These are phyloP conservation scores for Bruguiera sexangula DNA, from an alignment of 345 rosid species.

Conservation along the genomic window DNA sequence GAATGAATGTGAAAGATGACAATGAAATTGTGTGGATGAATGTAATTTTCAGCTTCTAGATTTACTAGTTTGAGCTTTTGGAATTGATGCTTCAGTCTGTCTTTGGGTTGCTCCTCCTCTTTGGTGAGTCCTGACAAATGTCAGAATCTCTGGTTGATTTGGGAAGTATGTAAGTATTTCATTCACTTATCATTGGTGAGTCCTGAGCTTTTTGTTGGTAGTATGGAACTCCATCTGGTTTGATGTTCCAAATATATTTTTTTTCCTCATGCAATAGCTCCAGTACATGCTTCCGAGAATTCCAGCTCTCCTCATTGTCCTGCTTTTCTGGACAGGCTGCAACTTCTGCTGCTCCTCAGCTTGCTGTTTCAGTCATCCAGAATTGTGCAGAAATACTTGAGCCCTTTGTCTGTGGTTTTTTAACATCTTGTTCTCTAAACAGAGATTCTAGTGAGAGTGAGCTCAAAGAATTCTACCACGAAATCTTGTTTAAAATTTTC, in stretches of 20 bases:
- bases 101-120: neutral
- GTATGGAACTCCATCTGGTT: neutral
- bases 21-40: neutral
- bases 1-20: neutral
- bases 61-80: neutral
- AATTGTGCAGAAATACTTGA: constrained; percentile 59
- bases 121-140: neutral
- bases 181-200: no score
- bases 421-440: constrained; percentile 67
- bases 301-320: constrained; percentile 2
- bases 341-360: constrained; percentile 54
- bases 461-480: constrained; percentile 78
- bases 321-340: constrained; percentile 38
- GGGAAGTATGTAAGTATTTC: neutral
- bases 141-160: neutral
- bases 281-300: neutral
- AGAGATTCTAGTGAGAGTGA: constrained; percentile 59
- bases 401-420: constrained; percentile 63
- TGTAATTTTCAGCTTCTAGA: constrained; percentile 1
- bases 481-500: constrained; percentile 65
- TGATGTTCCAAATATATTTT: neutral
- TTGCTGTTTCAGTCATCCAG: constrained; percentile 77
- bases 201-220: no score
- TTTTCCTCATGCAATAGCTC: neutral
- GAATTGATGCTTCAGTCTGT: no score